A percentile compares a stretch with the other conserved stretches of the same genome.
Evolutionary conservation across 768 basidiomycete species (phyloP).

Genomic region (Neoboletus brunneissimus): DNA sequence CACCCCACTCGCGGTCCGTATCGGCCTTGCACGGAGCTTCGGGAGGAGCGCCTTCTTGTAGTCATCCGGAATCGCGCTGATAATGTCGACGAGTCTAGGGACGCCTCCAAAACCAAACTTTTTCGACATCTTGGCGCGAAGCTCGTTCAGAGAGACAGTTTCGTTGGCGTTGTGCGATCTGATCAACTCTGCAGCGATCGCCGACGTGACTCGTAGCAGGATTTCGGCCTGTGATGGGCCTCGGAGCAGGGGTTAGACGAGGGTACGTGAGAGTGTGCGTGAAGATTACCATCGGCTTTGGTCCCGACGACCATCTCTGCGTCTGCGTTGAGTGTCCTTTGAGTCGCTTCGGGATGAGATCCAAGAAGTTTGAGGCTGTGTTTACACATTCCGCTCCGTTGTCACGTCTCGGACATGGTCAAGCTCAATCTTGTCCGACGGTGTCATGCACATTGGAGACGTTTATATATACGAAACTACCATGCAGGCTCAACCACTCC

Average conservation of each 20-base stretch:
- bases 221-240: slow-evolving; percentile 89
- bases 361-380: neutral
- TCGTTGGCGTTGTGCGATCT: slow-evolving; percentile 77
- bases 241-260: slow-evolving; percentile 15
- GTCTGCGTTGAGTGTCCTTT: neutral
- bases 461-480: slow-evolving; percentile 6
- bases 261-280: neutral
- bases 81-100: slow-evolving; percentile 94
- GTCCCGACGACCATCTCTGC: slow-evolving; percentile 40
- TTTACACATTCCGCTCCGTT: slow-evolving; percentile 2
- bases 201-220: slow-evolving; percentile 87
- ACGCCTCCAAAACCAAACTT: slow-evolving; percentile 84
- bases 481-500: slow-evolving; percentile 19
- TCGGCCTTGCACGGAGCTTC: slow-evolving; percentile 88
- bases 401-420: slow-evolving; percentile 8
- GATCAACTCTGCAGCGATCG: slow-evolving; percentile 92
- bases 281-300: slow-evolving; percentile 35
- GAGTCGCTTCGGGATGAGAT: neutral
- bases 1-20: slow-evolving; percentile 95
- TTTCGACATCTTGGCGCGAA: slow-evolving; percentile 87
- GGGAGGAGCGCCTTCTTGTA: slow-evolving; percentile 91
- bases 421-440: slow-evolving; percentile 10
- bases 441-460: slow-evolving; percentile 7
- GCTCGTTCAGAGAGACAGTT: slow-evolving; percentile 81
- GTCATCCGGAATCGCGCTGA: slow-evolving; percentile 97